Evolutionary conservation across 2,329 filamentous ascomycete genomes (phyloP).

Genomic region (Talaromyces pinophilus): DNA sequence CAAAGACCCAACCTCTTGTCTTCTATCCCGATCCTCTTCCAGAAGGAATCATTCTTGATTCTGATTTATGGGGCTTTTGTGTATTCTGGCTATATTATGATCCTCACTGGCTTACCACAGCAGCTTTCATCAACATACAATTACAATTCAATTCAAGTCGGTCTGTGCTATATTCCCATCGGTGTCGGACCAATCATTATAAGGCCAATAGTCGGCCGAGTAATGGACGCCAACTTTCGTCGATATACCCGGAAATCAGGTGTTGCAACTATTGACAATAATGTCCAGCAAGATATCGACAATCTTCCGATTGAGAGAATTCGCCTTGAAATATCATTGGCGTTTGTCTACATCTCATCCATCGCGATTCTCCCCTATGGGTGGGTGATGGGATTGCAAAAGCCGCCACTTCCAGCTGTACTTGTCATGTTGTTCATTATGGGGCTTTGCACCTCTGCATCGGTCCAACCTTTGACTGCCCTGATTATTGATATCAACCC

Average conservation of each 20-base stretch:
- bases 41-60: conserved; percentile 20
- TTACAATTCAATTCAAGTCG: conserved; percentile 44
- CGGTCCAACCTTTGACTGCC: background rate
- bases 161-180: conserved; percentile 47
- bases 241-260: conserved; percentile 35
- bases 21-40: conserved; percentile 30
- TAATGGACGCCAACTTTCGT: conserved; percentile 48
- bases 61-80: conserved; percentile 1
- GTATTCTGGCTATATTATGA: background rate
- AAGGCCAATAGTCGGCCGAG: conserved; percentile 40
- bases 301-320: conserved; percentile 48
- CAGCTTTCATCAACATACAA: conserved; percentile 41
- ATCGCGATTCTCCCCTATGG: conserved; percentile 40
- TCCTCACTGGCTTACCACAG: conserved; percentile 36
- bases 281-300: conserved; percentile 38
- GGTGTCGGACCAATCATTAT: conserved; percentile 43
- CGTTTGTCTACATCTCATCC: conserved; percentile 21
- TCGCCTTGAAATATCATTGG: conserved; percentile 43
- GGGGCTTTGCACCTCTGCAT: conserved; percentile 38
- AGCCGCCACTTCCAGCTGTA: conserved; percentile 36
- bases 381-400: conserved; percentile 41
- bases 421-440: conserved; percentile 43
- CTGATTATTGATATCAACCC: conserved; percentile 30
- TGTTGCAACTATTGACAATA: conserved; percentile 35
- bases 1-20: background rate